These are phyloP conservation scores for Polytrichum commune DNA, from an alignment of 225 moss, liverwort and hornwort genomes.

Conservation along the genomic window DNA sequence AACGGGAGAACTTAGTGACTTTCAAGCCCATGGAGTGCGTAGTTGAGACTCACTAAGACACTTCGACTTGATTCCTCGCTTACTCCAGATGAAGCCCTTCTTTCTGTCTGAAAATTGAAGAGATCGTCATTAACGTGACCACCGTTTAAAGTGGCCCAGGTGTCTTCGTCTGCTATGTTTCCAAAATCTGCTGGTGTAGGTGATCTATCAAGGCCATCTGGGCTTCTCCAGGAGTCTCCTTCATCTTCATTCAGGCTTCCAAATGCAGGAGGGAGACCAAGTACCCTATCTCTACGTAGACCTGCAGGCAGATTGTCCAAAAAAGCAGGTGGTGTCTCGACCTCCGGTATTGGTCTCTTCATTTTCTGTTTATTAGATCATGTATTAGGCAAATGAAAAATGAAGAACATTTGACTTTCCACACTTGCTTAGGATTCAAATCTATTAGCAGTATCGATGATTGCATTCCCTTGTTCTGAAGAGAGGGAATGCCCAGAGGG, in stretches of 20 bases:
- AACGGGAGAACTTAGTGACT: too few species aligned
- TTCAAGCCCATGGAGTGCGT: background rate
- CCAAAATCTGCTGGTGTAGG: conserved; percentile 64
- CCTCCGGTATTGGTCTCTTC: conserved; percentile 30
- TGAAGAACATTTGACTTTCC: too few species aligned
- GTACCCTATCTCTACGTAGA: conserved; percentile 57
- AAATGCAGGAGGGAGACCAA: conserved; percentile 79
- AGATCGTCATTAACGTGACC: conserved; percentile 50
- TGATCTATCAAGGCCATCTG: conserved; percentile 39
- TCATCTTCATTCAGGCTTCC: conserved; percentile 62
- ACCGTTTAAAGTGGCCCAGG: conserved; percentile 83
- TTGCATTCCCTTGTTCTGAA: too few species aligned
- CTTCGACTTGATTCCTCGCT: conserved; percentile 33
- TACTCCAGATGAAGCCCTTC: conserved; percentile 23
- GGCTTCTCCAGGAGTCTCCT: conserved; percentile 43
- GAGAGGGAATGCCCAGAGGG: too few species aligned
- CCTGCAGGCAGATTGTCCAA: conserved; percentile 28
- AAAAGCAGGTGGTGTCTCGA: conserved; percentile 28
- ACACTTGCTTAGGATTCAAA: too few species aligned
- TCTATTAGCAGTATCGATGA: too few species aligned
- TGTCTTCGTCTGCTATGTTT: conserved; percentile 90
- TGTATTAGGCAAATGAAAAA: too few species aligned
- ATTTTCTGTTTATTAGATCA: conserved; percentile 24
- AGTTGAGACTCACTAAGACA: conserved; percentile 29
- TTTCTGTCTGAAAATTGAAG: conserved; percentile 38